phyloP scores from a whole-genome alignment of 78 protist species.

The Pelomyxa schiedti region DNA sequence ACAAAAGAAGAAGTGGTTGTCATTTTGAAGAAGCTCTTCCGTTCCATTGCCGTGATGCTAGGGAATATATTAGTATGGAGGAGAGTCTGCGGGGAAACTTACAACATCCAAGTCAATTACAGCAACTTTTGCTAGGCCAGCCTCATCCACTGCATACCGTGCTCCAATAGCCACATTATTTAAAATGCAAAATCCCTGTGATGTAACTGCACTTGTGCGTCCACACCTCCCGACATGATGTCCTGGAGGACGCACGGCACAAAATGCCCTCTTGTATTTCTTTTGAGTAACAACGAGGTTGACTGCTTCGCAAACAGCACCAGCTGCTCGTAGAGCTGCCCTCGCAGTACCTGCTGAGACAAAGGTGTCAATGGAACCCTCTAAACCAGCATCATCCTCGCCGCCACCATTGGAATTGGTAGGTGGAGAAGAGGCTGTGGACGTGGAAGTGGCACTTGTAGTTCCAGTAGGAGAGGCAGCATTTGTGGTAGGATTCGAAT shows the following conservation, averaged over 20 bases:
- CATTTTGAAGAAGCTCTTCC: not conserved
- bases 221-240: not conserved
- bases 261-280: not conserved
- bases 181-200: not conserved
- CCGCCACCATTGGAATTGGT: too few relatives aligned
- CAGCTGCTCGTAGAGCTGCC: not conserved
- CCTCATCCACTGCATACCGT: not conserved
- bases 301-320: not conserved
- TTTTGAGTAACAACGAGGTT: not conserved
- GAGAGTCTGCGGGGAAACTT: too few relatives aligned
- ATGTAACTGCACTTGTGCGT: not conserved
- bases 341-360: conserved; percentile 35
- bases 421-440: too few relatives aligned
- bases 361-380: conserved; percentile 54
- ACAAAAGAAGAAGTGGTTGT: not conserved
- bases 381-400: too few relatives aligned
- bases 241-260: not conserved
- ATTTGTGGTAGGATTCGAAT: too few relatives aligned
- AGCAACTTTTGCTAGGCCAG: not conserved
- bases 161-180: not conserved
- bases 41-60: not conserved
- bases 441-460: too few relatives aligned
- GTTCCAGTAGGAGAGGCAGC: too few relatives aligned
- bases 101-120: too few relatives aligned
- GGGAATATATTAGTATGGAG: too few relatives aligned